Base-by-base conservation (phyloP, 148 eudicot species). In the Vaccinium myrtillus region DNA sequence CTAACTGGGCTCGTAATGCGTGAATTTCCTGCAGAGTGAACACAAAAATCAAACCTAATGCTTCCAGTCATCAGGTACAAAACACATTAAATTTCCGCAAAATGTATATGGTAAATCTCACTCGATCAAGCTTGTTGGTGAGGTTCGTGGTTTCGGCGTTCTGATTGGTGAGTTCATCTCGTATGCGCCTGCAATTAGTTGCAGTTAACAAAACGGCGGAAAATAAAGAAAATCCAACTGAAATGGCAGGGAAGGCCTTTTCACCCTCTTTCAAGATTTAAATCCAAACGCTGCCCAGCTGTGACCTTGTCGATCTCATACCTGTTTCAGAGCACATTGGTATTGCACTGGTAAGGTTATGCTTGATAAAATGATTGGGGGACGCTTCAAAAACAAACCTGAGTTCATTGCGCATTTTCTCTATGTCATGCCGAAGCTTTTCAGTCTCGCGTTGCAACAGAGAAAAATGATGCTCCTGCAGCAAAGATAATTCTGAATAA, bases 381-480 rank as follows among this genome's bases (percentile, higher is more conserved):
- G 32, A 32, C 54, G 32, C 73, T 12, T 55, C 1, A 43, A 78
- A 74, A 75, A 82, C 89, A 86, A 56, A 95, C 98, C 92, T 94
- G 85, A 95, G 86, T 85, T 94, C 95, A 83, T 90, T 91, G 23
- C 94, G 94, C 95, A 93, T 87, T 87, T 93, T 94, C 54, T 93
- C 95, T 73, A 93, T 94, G 82, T 93, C 95, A 85, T 77, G 87
- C 36, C 84, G 87, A 82, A 67, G 56, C 84, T 93, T 93, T 87
- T 90, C 98, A 19, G 89, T 90, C 91, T 95, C 98, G 14, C 89
- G 92, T 90, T 93, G 94, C 91, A 94, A 83, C 84, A 92, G 77
- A 81, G 94, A 88, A 85, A 94, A 93, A 87, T 91, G 98, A 79
- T 95, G 92, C 21, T 91, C 95, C 98, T 94, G 94, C 89, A 91